These are phyloP conservation scores for Saccharomycopsis malanga DNA, from an alignment of 805 yeast genomes.

Conservation along the genomic window DNA sequence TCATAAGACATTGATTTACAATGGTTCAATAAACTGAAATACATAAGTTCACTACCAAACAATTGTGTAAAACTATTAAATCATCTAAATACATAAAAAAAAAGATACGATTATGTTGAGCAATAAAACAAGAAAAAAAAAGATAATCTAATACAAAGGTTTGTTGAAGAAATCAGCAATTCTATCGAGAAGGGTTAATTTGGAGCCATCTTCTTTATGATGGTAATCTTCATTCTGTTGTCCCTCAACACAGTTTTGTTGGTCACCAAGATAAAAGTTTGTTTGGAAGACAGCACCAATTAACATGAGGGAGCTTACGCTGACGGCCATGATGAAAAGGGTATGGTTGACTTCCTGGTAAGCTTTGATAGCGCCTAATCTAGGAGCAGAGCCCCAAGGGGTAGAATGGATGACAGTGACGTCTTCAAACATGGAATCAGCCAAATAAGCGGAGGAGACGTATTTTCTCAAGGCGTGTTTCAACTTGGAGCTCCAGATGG, in stretches of 20 bases:
- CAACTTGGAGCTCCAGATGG: constrained; percentile 32
- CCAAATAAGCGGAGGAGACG: constrained; percentile 27
- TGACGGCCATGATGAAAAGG: constrained; percentile 28
- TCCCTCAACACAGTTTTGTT: constrained; percentile 26
- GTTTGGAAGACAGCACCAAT: constrained; percentile 30
- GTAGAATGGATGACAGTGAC: constrained; percentile 26
- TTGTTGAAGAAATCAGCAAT: constrained; percentile 22
- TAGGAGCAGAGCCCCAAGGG: constrained; percentile 26
- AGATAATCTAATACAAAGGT: constrained; percentile 10
- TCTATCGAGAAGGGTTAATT: constrained; percentile 21
- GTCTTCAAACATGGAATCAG: constrained; percentile 25
- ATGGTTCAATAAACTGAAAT: too few species aligned
- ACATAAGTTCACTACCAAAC: too few species aligned
- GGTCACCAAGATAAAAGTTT: constrained; percentile 32
- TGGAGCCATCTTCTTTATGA: constrained; percentile 19
- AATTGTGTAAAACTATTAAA: too few species aligned
- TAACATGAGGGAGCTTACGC: constrained; percentile 29
- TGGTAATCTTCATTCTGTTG: constrained; percentile 15
- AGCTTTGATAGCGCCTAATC: constrained; percentile 31
- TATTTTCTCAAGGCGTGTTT: constrained; percentile 28
- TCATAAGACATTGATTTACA: too few species aligned
- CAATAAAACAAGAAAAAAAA: neutral
- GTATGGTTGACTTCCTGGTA: constrained; percentile 28
- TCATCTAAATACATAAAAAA: neutral
- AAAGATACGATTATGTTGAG: neutral